Percentiles rank a stretch among this genome's conserved stretches.
Evolutionary conservation across 192 early-diverging fungal species (phyloP).

Genomic region (Entomortierella parvispora): DNA sequence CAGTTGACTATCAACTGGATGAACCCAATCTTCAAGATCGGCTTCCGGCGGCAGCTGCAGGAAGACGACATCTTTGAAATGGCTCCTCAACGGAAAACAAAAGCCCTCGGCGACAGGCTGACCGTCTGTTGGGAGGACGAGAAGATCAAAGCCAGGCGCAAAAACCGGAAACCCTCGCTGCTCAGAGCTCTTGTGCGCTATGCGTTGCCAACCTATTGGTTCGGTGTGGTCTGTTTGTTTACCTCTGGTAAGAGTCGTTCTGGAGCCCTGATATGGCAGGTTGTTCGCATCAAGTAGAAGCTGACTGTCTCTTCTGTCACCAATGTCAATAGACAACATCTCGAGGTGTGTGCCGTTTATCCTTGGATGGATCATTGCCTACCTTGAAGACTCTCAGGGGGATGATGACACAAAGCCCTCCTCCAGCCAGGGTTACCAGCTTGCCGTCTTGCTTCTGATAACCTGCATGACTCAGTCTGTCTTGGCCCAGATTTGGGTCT

Average conservation of each 20-base stretch:
- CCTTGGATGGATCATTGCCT: slow-evolving; percentile 30
- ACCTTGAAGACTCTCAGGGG: slow-evolving; percentile 19
- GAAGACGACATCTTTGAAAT: slow-evolving; percentile 50
- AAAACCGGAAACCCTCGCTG: slow-evolving; percentile 14
- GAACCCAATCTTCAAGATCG: slow-evolving; percentile 43
- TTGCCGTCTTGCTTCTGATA: not conserved
- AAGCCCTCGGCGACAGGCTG: not conserved
- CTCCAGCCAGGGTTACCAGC: slow-evolving; percentile 30
- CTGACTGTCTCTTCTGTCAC: no score
- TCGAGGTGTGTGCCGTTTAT: slow-evolving; percentile 21
- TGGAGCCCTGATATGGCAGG: no score
- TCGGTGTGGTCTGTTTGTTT: slow-evolving; percentile 6
- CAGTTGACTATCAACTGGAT: slow-evolving; percentile 37
- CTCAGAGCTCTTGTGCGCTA: slow-evolving; percentile 13
- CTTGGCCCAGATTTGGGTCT: slow-evolving; percentile 5
- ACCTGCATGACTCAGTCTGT: not conserved
- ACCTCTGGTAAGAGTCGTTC: slow-evolving; percentile 5
- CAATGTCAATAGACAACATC: slow-evolving; percentile 19
- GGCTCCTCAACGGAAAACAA: slow-evolving; percentile 24
- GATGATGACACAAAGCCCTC: slow-evolving; percentile 7
- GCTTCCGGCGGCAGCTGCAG: slow-evolving; percentile 32
- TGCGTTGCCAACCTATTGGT: slow-evolving; percentile 21
- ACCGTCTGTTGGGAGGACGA: slow-evolving; percentile 18
- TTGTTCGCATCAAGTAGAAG: not conserved
- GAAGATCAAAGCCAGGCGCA: not conserved